Base-by-base conservation (phyloP, 371 early-diverging fungal species). In the Mucor racemosus region DNA sequence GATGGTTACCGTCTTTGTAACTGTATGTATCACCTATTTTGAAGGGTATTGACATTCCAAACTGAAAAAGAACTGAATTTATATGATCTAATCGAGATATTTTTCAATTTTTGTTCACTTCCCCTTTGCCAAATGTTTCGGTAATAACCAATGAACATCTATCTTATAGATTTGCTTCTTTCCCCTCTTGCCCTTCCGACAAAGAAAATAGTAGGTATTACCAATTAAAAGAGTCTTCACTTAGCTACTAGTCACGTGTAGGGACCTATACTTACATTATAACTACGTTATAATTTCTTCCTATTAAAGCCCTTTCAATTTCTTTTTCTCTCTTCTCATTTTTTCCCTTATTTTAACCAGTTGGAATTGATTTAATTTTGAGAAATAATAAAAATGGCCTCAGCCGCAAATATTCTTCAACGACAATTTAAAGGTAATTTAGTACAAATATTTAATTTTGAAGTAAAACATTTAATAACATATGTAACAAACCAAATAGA, bases 381-480 rank as follows among this genome's bases (percentile, higher is more conserved):
- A 38, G 38, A 44, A n/a, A 35, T 34, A 8, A 26, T 10, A n/a
- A 60, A 35, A 6, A 73, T 73, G 74, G 66, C 80, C 35, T 79
- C 82, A 53, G 84, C 84, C 33, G 84, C 84, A 54, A 82, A 76
- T 55, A 82, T 84, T 57, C 75, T 88, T 36, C 77, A 80, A 62
- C 62, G 80, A 61, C 87, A 88, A 69, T 80, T 86, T 39, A 85
- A 79, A 81, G 86, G 87, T 86, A 69, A 7, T 9, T 14, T 8
- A 33, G 15, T 26, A 38, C 11, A 7, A 38, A 38, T 38, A 11
- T 38, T 4, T 38, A 9, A 6, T 26, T n/a, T 36, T 35, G 26
- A 17, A 58, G 11, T 7, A 33, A 7, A 38, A 33, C 33, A 13
- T 31, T 15, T 55, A 19, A 7, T 21, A 31, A 13, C n/a, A 36